A percentile compares a stretch with the other conserved stretches of the same genome.
phyloP scores from a whole-genome alignment of 2,329 filamentous ascomycete species.

The Microcyclosporella mali region DNA sequence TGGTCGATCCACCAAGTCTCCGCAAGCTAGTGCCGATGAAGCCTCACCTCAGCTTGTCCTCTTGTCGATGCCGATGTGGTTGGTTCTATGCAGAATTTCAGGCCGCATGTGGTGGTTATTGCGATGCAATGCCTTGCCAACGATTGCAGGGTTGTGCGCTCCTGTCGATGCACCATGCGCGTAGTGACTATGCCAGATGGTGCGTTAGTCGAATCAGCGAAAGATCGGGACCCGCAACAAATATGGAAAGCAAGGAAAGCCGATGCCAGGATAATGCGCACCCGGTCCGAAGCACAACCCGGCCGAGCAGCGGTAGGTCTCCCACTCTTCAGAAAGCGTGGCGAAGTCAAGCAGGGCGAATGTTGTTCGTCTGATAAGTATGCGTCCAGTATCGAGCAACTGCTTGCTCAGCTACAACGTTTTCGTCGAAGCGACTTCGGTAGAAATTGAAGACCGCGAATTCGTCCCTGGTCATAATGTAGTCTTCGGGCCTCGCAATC shows the following conservation, averaged over 20 bases:
- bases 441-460: constrained; percentile 86
- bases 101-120: constrained; percentile 5
- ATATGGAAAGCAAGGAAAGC: neutral
- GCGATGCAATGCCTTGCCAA: neutral
- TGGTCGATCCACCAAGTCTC: constrained; percentile 9
- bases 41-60: constrained; percentile 2
- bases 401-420: constrained; percentile 45
- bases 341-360: constrained; percentile 3
- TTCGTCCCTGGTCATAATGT: constrained; percentile 69
- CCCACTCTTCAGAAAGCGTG: too few species aligned
- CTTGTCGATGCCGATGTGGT: constrained; percentile 10
- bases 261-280: neutral
- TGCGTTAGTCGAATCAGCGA: constrained; percentile 8
- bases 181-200: constrained; percentile 5
- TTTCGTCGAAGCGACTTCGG: constrained; percentile 57
- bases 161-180: neutral
- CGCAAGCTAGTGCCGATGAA: constrained; percentile 7
- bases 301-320: too few species aligned
- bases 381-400: constrained; percentile 54
- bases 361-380: constrained; percentile 13
- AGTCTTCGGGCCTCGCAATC: constrained; percentile 57
- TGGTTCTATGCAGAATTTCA: constrained; percentile 5
- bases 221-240: neutral
- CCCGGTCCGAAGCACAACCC: neutral
- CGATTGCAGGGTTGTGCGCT: neutral